A percentile compares a stretch with the other conserved stretches of the same genome.
Evolutionary conservation across 1,284 basidiomycete genomes (phyloP).

Genomic region (Moesziomyces antarcticus): DNA sequence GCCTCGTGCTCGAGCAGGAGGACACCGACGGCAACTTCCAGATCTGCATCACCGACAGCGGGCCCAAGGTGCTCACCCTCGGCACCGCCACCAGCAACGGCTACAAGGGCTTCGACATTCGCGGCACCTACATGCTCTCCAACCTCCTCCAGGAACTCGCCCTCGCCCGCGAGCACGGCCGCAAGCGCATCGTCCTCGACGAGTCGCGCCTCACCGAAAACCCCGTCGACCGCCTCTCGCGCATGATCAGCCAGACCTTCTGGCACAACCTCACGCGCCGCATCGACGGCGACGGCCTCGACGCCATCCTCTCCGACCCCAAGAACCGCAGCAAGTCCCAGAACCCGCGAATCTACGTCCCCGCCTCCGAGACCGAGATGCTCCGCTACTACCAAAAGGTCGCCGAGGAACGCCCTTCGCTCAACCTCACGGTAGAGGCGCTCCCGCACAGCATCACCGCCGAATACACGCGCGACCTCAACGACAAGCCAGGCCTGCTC

Average conservation of each 20-base stretch:
- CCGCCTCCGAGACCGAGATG: conserved; percentile 90
- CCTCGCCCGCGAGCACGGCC: conserved; percentile 91
- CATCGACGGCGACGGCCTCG: conserved; percentile 95
- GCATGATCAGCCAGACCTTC: conserved; percentile 98
- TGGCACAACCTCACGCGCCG: conserved; percentile 96
- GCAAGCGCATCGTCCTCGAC: conserved; percentile 96
- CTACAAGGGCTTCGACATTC: conserved; percentile 82
- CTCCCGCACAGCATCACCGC: conserved; percentile 91
- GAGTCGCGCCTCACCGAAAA: conserved; percentile 96
- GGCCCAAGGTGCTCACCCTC: conserved; percentile 93
- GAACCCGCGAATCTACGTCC: conserved; percentile 88
- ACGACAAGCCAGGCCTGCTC: conserved; percentile 90
- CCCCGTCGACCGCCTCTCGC: conserved; percentile 92
- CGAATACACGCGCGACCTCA: conserved; percentile 88
- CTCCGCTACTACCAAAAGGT: conserved; percentile 83
- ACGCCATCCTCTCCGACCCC: conserved; percentile 95
- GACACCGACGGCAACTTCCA: conserved; percentile 96
- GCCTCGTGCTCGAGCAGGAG: conserved; percentile 94
- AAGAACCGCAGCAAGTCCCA: conserved; percentile 73
- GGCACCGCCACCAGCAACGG: conserved; percentile 97
- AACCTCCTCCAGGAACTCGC: conserved; percentile 99
- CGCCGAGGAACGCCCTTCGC: conserved; percentile 72
- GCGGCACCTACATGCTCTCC: conserved; percentile 86
- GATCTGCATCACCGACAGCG: conserved; percentile 95
- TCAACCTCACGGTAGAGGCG: conserved; percentile 89